A percentile compares a stretch with the other conserved stretches of the same genome.
Evolutionary conservation across 2,329 filamentous ascomycete species (phyloP).

Genomic region (Microdochium bolleyi): DNA sequence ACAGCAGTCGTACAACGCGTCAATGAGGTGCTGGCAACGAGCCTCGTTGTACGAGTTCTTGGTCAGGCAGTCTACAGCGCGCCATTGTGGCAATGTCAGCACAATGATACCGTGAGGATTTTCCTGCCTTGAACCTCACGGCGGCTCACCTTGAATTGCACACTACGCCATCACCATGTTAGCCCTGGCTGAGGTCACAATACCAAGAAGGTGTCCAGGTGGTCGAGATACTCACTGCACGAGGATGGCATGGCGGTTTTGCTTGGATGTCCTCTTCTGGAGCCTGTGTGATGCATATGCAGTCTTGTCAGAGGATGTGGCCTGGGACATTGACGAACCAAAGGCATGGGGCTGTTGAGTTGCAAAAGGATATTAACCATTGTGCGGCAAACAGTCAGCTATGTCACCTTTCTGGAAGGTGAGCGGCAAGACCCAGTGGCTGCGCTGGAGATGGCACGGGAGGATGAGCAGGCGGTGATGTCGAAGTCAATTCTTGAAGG

Average conservation of each 20-base stretch:
- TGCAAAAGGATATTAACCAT: no score
- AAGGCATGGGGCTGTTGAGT: no score
- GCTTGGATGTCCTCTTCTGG: slow-evolving; percentile 64
- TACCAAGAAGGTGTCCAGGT: background rate
- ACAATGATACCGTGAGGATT: no score
- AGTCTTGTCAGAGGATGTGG: no score
- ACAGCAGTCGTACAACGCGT: slow-evolving; percentile 90
- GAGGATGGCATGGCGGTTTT: slow-evolving; percentile 76
- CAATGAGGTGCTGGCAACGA: slow-evolving; percentile 70
- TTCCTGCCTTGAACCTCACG: background rate
- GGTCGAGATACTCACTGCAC: slow-evolving; percentile 54
- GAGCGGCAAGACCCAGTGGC: no score
- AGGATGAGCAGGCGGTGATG: no score
- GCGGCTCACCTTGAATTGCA: slow-evolving; percentile 70
- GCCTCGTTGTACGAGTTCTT: slow-evolving; percentile 81
- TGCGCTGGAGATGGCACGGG: no score
- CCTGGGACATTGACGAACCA: no score
- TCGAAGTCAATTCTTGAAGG: no score
- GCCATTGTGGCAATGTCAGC: background rate
- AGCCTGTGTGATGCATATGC: slow-evolving; percentile 23
- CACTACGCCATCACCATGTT: slow-evolving; percentile 44
- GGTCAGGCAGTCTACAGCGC: slow-evolving; percentile 63
- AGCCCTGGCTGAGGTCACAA: slow-evolving; percentile 3
- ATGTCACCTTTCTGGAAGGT: no score
- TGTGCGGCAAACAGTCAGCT: no score